Evolutionary conservation across 495 filamentous ascomycete species (phyloP).

Genomic region (Neurospora sp.): DNA sequence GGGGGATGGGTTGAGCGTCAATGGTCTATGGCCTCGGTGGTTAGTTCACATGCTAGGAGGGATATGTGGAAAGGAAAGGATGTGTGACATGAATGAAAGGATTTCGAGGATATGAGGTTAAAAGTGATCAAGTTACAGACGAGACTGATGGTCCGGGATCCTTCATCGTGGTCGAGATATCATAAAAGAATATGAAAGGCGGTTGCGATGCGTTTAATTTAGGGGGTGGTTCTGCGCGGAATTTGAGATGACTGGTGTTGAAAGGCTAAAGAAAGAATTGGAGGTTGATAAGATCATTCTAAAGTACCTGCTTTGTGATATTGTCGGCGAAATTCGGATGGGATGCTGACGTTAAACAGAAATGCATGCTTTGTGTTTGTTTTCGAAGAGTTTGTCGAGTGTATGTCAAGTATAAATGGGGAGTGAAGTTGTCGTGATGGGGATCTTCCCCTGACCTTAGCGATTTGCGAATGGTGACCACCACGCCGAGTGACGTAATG

Average conservation of each 20-base stretch:
- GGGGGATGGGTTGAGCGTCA: no score
- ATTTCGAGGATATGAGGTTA: not conserved
- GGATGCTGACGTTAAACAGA: not conserved
- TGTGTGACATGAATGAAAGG: not conserved
- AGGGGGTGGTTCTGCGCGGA: not conserved
- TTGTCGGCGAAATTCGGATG: not conserved
- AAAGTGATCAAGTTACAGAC: not conserved
- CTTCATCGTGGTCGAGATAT: not conserved
- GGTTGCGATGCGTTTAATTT: not conserved
- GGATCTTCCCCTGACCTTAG: not conserved
- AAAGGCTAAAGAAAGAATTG: not conserved
- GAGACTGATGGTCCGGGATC: not conserved
- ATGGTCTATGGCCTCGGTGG: not conserved
- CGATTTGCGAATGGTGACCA: not conserved
- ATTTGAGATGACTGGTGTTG: not conserved
- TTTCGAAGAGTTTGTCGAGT: not conserved
- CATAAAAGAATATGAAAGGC: not conserved
- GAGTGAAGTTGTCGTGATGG: not conserved
- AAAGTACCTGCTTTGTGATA: not conserved
- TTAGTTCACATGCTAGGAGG: not conserved
- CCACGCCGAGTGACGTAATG: not conserved
- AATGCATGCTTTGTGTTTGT: not conserved
- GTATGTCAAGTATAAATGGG: not conserved
- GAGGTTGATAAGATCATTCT: not conserved
- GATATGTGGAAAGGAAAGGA: not conserved